phyloP scores from a whole-genome alignment of 2,329 filamentous ascomycete species.

The Cryphonectria radicalis region DNA sequence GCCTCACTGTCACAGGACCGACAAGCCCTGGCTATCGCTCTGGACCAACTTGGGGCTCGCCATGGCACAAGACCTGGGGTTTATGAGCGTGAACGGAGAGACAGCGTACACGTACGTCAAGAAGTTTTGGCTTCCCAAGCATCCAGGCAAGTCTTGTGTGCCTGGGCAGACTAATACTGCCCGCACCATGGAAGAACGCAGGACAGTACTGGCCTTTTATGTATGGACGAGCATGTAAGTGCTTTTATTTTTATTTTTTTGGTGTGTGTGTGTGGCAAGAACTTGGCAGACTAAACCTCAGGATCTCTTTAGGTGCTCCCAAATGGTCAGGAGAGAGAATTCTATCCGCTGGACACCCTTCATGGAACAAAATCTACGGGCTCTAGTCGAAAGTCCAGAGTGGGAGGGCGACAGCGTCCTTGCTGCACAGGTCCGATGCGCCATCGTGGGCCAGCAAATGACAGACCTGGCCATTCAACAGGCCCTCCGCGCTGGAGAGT shows the following conservation, averaged over 20 bases:
- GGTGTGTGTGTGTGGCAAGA: conserved; percentile 8
- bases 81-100: conserved; percentile 46
- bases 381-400: conserved; percentile 51
- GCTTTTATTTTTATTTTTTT: not conserved
- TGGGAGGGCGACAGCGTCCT: conserved; percentile 55
- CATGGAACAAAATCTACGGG: conserved; percentile 60
- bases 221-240: conserved; percentile 45
- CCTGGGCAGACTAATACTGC: conserved; percentile 34
- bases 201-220: conserved; percentile 54
- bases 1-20: conserved; percentile 44
- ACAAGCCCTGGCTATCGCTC: conserved; percentile 50
- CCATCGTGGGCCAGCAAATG: conserved; percentile 45
- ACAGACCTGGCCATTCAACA: conserved; percentile 23
- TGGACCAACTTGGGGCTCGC: conserved; percentile 48
- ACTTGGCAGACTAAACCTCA: conserved; percentile 1
- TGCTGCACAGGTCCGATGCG: conserved; percentile 45
- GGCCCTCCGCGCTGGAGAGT: conserved; percentile 19
- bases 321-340: conserved; percentile 51
- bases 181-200: conserved; percentile 54
- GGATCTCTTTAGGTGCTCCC: conserved; percentile 31
- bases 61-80: conserved; percentile 51
- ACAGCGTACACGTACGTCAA: conserved; percentile 41
- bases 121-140: conserved; percentile 19
- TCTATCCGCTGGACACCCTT: conserved; percentile 60
- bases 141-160: conserved; percentile 16